Percentiles rank a stretch among this genome's conserved stretches.
Conservation (phyloP, 768 basidiomycete genomes). For the Strobilomyces dryophilus region DNA sequence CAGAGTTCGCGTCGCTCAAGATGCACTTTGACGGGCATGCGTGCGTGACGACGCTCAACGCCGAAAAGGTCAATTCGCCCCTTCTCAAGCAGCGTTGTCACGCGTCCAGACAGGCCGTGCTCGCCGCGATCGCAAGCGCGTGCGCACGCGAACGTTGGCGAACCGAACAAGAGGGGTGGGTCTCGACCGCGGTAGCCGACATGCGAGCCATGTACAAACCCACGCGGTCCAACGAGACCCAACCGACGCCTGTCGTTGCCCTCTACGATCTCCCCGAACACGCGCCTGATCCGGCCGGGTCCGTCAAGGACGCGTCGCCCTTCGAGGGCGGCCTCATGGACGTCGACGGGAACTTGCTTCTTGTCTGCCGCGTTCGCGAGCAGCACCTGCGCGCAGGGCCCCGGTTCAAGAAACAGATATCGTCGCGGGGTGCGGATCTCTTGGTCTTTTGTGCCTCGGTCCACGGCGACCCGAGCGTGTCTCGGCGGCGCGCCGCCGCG, state of each 20-base stretch:
- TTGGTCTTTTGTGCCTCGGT: slow-evolving; percentile 21
- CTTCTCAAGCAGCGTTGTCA: slow-evolving; percentile 24
- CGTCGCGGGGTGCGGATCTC: slow-evolving; percentile 23
- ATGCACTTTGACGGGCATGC: slow-evolving; percentile 36
- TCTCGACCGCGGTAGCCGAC: slow-evolving; percentile 18
- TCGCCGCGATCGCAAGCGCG: slow-evolving; percentile 15
- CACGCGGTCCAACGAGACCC: slow-evolving; percentile 1
- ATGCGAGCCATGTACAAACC: slow-evolving; percentile 23
- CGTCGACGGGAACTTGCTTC: slow-evolving; percentile 11
- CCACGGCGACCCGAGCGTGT: background rate
- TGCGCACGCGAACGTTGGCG: slow-evolving; percentile 25
- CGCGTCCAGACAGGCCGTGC: slow-evolving; percentile 22
- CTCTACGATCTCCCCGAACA: slow-evolving; percentile 22
- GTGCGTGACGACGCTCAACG: slow-evolving; percentile 36
- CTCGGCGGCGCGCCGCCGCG: slow-evolving; percentile 11
- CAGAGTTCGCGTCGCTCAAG: slow-evolving; percentile 24
- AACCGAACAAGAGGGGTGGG: slow-evolving; percentile 19
- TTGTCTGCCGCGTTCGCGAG: slow-evolving; percentile 20
- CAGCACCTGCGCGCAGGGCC: slow-evolving; percentile 18
- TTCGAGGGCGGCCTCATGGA: slow-evolving; percentile 24
- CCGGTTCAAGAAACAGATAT: slow-evolving; percentile 23
- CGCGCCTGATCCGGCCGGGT: background rate
- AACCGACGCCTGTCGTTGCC: slow-evolving; percentile 16
- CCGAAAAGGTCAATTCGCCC: slow-evolving; percentile 27
- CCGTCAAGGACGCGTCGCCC: slow-evolving; percentile 10